These are phyloP conservation scores for Cicer bijugum DNA, from an alignment of 306 rosid genomes.

Conservation along the genomic window DNA sequence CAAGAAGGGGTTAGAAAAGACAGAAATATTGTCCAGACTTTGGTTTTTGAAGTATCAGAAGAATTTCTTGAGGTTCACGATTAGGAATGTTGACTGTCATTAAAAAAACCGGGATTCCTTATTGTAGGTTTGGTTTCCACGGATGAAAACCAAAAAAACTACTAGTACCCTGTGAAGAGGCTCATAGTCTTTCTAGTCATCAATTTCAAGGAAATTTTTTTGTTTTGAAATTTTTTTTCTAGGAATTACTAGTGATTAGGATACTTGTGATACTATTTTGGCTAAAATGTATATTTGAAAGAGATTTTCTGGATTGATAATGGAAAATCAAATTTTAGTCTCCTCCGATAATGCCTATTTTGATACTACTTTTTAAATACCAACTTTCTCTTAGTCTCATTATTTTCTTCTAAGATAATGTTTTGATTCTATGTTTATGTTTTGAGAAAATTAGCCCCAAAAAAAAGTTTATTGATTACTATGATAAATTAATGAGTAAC, in stretches of 20 bases:
- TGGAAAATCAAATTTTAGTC: background rate
- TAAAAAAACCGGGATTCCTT: slow-evolving; percentile 3
- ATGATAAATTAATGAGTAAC: background rate
- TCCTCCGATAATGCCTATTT: background rate
- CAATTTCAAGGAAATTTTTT: background rate
- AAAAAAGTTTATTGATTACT: background rate
- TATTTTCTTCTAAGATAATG: background rate
- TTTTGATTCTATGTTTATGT: background rate
- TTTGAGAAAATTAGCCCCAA: background rate
- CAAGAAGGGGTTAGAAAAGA: slow-evolving; percentile 7
- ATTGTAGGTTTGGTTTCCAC: slow-evolving; percentile 10
- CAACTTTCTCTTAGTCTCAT: background rate
- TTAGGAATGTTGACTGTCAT: background rate
- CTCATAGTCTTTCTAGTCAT: slow-evolving; percentile 28
- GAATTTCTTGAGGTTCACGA: slow-evolving; percentile 41
- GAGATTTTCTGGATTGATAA: background rate
- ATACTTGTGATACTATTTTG: slow-evolving; percentile 1
- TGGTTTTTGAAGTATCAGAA: background rate
- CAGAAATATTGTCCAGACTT: background rate
- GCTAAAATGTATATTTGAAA: background rate
- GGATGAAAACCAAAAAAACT: background rate
- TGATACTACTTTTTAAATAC: too few relatives aligned
- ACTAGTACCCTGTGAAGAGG: slow-evolving; percentile 11
- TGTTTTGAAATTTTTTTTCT: too few relatives aligned
- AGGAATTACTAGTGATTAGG: background rate